phyloP scores from a whole-genome alignment of 169 alveolate genomes.

The Eimeria maxima region DNA sequence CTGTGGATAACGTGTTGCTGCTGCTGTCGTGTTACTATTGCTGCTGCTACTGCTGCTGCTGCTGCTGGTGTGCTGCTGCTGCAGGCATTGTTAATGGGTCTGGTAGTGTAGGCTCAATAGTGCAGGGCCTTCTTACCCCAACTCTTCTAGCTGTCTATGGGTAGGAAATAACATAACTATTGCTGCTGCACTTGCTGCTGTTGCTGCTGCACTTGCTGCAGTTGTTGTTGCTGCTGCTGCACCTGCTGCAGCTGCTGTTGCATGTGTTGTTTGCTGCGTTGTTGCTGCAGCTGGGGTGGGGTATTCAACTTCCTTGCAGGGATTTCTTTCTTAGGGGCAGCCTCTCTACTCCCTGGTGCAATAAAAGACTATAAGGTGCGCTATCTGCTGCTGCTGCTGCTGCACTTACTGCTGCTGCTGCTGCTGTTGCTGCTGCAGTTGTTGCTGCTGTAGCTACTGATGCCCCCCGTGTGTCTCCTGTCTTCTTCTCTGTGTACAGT shows the following conservation, averaged over 20 bases:
- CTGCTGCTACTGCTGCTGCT: not conserved
- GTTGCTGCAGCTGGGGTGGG: conserved; percentile 14
- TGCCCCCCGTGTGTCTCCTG: not conserved
- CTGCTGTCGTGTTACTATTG: not conserved
- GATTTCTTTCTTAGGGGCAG: not conserved
- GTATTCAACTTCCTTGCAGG: conserved; percentile 24
- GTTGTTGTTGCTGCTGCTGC: not conserved
- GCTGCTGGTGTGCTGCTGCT: not conserved
- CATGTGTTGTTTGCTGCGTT: not conserved
- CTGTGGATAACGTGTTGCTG: not conserved
- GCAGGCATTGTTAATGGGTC: conserved; percentile 87
- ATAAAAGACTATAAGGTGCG: not conserved
- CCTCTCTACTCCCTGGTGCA: conserved; percentile 18
- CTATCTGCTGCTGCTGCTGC: not conserved
- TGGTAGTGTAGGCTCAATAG: conserved; percentile 87
- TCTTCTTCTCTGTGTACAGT: not conserved
- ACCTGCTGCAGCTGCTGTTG: not conserved
- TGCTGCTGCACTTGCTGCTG: not conserved
- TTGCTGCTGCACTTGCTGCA: not conserved
- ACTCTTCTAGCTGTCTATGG: conserved; percentile 83
- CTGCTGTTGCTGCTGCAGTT: not conserved
- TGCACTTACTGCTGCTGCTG: not conserved
- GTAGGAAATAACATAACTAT: conserved; percentile 6
- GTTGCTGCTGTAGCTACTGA: not conserved
- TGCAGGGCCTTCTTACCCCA: conserved; percentile 86